phyloP scores from a whole-genome alignment of 2,329 filamentous ascomycete genomes.

The Pseudopyrenochaeta lycopersici region DNA sequence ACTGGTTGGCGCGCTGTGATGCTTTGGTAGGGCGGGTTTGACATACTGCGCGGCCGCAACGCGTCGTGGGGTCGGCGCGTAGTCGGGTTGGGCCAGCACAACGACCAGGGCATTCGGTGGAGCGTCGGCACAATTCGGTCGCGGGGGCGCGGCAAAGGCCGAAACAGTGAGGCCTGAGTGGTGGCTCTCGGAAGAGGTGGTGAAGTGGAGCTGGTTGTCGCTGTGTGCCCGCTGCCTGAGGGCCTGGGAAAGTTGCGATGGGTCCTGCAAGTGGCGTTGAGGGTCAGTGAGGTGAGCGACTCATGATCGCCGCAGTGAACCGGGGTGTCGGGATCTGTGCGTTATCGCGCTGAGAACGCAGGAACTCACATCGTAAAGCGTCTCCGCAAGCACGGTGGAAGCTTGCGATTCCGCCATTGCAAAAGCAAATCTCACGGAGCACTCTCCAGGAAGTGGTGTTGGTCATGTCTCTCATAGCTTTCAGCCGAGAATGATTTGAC shows the following conservation, averaged over 20 bases:
- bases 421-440: slow-evolving; percentile 13
- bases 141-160: slow-evolving; percentile 11
- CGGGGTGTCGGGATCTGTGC: slow-evolving; percentile 32
- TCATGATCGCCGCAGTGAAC: slow-evolving; percentile 34
- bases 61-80: slow-evolving; percentile 37
- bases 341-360: slow-evolving; percentile 15
- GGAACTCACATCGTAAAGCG: slow-evolving; percentile 46
- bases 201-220: slow-evolving; percentile 31
- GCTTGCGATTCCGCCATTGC: slow-evolving; percentile 45
- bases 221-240: slow-evolving; percentile 45
- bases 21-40: slow-evolving; percentile 36
- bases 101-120: slow-evolving; percentile 21
- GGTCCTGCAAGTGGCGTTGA: slow-evolving; percentile 40
- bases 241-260: slow-evolving; percentile 47
- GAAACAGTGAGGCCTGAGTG: slow-evolving; percentile 17
- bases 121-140: slow-evolving; percentile 6
- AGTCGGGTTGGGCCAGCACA: slow-evolving; percentile 18
- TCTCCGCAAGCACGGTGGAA: slow-evolving; percentile 36
- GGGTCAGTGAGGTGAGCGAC: slow-evolving; percentile 29
- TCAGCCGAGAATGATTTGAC: slow-evolving; percentile 16
- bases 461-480: slow-evolving; percentile 10
- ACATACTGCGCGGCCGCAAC: slow-evolving; percentile 39
- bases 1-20: slow-evolving; percentile 43
- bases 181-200: slow-evolving; percentile 31
- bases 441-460: slow-evolving; percentile 20